Evolutionary conservation across 208 protist species (phyloP).

Genomic region (Wallacemonas rigidus): DNA sequence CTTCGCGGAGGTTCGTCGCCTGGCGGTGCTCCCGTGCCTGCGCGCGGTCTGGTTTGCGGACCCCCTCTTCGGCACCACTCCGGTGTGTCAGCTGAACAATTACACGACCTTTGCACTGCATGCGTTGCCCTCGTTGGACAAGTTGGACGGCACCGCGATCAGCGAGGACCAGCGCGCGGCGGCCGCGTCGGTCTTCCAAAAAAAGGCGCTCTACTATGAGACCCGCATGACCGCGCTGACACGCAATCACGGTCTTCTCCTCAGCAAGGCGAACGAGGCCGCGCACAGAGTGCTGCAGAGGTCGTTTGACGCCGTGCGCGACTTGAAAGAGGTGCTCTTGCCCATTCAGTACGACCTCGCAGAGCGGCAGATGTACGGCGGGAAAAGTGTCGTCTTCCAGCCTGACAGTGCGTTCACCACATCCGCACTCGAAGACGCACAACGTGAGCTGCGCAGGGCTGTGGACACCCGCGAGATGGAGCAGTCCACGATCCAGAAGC

Average conservation of each 20-base stretch:
- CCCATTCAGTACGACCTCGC: slow-evolving; percentile 36
- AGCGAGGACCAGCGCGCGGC: slow-evolving; percentile 77
- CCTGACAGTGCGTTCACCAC: slow-evolving; percentile 19
- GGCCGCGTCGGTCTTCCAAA: slow-evolving; percentile 88
- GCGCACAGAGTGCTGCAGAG: slow-evolving; percentile 20
- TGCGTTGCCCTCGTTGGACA: slow-evolving; percentile 60
- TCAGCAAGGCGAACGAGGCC: slow-evolving; percentile 32
- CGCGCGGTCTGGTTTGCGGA: slow-evolving; percentile 81
- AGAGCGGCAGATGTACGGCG: slow-evolving; percentile 37
- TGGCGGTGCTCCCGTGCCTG: slow-evolving; percentile 71
- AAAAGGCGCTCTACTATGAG: slow-evolving; percentile 96
- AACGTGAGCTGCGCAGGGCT: slow-evolving; percentile 43
- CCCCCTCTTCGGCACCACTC: slow-evolving; percentile 92
- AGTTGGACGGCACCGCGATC: slow-evolving; percentile 81
- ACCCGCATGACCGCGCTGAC: slow-evolving; percentile 92
- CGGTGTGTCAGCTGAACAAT: slow-evolving; percentile 93
- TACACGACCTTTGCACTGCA: slow-evolving; percentile 93
- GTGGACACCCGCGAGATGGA: slow-evolving; percentile 70
- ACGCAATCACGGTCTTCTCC: slow-evolving; percentile 73
- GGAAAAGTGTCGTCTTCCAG: slow-evolving; percentile 12
- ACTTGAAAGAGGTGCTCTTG: slow-evolving; percentile 33
- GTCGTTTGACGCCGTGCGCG: slow-evolving; percentile 28
- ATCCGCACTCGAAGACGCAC: slow-evolving; percentile 25
- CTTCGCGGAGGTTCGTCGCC: slow-evolving; percentile 86
- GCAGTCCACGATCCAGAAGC: slow-evolving; percentile 41